Percentiles rank a stretch among this genome's conserved stretches.
These are phyloP conservation scores for Solanum hybrid DNA, from an alignment of 305 asterid genomes.

Conservation along the genomic window DNA sequence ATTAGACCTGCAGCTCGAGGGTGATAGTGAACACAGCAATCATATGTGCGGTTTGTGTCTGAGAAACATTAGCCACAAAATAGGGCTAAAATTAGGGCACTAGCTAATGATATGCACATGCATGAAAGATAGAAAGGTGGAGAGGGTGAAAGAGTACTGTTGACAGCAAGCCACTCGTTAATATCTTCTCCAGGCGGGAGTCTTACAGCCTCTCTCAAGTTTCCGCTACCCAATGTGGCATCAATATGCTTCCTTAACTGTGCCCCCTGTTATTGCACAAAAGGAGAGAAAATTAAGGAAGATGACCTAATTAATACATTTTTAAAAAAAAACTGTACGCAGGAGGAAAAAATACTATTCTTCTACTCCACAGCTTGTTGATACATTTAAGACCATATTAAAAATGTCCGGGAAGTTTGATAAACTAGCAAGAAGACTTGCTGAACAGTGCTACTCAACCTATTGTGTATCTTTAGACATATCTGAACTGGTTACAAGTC, in stretches of 20 bases:
- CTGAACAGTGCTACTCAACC: background rate
- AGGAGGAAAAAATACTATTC: background rate
- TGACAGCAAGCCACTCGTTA: slow-evolving; percentile 96
- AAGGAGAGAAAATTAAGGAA: background rate
- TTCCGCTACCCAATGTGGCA: slow-evolving; percentile 93
- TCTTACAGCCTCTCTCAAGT: slow-evolving; percentile 89
- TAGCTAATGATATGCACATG: background rate
- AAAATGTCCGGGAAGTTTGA: background rate
- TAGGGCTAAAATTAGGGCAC: background rate
- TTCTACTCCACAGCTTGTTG: background rate
- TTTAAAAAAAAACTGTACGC: background rate
- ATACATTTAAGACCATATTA: background rate
- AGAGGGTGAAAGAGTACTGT: slow-evolving; percentile 47
- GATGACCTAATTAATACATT: background rate
- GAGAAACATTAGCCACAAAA: background rate
- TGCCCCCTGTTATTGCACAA: slow-evolving; percentile 59
- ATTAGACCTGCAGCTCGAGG: background rate
- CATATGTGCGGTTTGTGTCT: background rate
- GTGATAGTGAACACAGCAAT: background rate
- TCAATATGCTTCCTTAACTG: slow-evolving; percentile 86
- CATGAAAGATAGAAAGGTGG: background rate
- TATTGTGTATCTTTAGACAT: background rate
- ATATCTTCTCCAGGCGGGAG: slow-evolving; percentile 95
- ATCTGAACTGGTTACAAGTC: background rate
- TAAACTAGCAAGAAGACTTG: background rate